Base-by-base conservation (phyloP, 192 early-diverging fungal genomes). In the Pilaira anomala region DNA sequence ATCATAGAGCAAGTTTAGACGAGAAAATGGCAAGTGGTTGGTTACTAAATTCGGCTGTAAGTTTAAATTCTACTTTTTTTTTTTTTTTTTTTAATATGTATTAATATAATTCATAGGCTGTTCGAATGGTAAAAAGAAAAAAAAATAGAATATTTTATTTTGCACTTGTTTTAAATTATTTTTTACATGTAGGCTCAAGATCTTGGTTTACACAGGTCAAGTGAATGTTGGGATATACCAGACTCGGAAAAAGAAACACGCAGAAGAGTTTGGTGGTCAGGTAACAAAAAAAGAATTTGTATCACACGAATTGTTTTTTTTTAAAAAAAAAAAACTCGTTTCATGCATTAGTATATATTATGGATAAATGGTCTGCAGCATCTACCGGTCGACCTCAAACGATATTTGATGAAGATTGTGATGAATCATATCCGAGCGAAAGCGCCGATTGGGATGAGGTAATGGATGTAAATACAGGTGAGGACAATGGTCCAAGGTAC, bases 201-300 rank as follows among this genome's bases (percentile, higher is more conserved):
- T 67, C 57, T 92, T 49, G 90, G 90, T 9, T 77, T 92, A 53
- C 88, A 92, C 64, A 79, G 88, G 28, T 83, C 86, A 63, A 80
- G 76, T 24, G 71, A 78, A 3, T 74, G 73, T 16, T 85, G 84
- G 82, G 73, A 76, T 48, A 45, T 82, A 11, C 72, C 78, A 36
- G 76, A 75, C 18, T 65, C 75, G n/a, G 87, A 92, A 55, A 71
- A 73, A 1, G 85, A 90, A 65, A 76, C 83, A 22, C 69, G 90
- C 21, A 82, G 80, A 48, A 82, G 88, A n/a, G 80, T 88, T 2
- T 92, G 88, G 88, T 92, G 90, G 90, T 71, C 82, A n/a, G 33
- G 33, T 36, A 36, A 36, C 6, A 36, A 0, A 36, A 36, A 36
- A 36, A 6, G 11, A 36, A 36, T 9, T n/a, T n/a, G n/a, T n/a